Percentiles rank a stretch among this genome's conserved stretches.
phyloP scores from a whole-genome alignment of 1,139 yeast species.

The Spencermartinsiella ligniputridi region DNA sequence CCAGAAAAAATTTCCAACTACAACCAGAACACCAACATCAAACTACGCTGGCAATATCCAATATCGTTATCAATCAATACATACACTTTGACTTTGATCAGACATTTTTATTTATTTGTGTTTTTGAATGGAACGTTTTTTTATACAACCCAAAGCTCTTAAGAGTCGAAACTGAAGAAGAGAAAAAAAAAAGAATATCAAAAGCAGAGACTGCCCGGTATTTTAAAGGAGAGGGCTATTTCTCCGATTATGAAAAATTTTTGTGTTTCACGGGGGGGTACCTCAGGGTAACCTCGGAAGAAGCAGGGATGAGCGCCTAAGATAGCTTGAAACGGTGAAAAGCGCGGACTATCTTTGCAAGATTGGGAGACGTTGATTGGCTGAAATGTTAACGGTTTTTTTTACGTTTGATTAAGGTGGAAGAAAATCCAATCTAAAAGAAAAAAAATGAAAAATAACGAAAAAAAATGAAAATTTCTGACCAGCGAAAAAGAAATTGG shows the following conservation, averaged over 20 bases:
- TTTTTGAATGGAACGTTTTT: neutral
- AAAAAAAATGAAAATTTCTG: no score
- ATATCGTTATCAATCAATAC: no score
- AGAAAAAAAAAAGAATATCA: neutral
- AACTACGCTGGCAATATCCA: no score
- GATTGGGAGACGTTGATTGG: neutral
- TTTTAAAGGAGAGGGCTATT: neutral
- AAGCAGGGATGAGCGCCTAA: neutral
- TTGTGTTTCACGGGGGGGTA: neutral
- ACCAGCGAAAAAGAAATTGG: no score
- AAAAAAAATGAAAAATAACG: no score
- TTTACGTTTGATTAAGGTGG: neutral
- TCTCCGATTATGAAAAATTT: neutral
- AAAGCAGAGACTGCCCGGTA: neutral
- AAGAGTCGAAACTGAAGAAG: slow-evolving; percentile 1
- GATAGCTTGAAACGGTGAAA: neutral
- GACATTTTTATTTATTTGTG: neutral
- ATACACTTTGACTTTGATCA: neutral
- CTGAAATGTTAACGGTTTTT: neutral
- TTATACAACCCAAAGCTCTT: neutral
- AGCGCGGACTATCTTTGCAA: slow-evolving; percentile 1
- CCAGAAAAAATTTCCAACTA: no score
- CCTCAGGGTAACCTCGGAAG: neutral
- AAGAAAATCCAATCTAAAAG: neutral
- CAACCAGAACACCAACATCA: no score